Percentiles rank a stretch among this genome's conserved stretches.
phyloP scores from a whole-genome alignment of 139 green algal species.

The Bryopsis sp. region DNA sequence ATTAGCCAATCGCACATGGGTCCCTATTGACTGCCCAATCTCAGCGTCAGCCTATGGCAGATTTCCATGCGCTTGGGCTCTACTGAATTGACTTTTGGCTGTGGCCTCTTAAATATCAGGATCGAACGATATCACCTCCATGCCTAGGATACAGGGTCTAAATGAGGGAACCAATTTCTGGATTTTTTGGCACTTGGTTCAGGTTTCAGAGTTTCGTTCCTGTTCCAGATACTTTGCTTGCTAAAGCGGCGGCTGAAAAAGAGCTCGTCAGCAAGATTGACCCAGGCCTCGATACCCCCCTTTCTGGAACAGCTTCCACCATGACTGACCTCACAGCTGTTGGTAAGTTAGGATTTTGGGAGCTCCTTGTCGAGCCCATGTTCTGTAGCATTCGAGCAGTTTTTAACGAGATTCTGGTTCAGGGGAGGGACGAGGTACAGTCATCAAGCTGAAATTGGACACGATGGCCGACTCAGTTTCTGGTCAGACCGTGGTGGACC shows the following conservation, averaged over 20 bases:
- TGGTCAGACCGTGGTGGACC: slow-evolving; percentile 94
- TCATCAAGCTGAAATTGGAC: slow-evolving; percentile 93
- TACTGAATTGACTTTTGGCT: too few relatives aligned
- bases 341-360: slow-evolving; percentile 40
- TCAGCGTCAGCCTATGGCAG: too few relatives aligned
- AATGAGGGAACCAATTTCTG: neutral
- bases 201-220: slow-evolving; percentile 73
- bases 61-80: too few relatives aligned
- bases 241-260: slow-evolving; percentile 54
- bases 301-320: slow-evolving; percentile 24
- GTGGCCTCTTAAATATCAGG: too few relatives aligned
- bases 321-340: slow-evolving; percentile 85
- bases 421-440: slow-evolving; percentile 68
- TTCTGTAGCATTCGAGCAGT: neutral
- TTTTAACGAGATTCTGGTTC: neutral
- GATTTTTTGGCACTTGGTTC: neutral
- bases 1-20: too few relatives aligned
- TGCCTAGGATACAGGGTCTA: too few relatives aligned
- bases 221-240: slow-evolving; percentile 84
- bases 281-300: slow-evolving; percentile 42
- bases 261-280: slow-evolving; percentile 34
- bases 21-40: too few relatives aligned
- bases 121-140: too few relatives aligned
- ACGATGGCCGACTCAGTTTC: slow-evolving; percentile 79
- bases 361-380: neutral